Percentiles rank a stretch among this genome's conserved stretches.
Evolutionary conservation across 2,329 filamentous ascomycete genomes (phyloP).

Genomic region (Zalaria obscura): DNA sequence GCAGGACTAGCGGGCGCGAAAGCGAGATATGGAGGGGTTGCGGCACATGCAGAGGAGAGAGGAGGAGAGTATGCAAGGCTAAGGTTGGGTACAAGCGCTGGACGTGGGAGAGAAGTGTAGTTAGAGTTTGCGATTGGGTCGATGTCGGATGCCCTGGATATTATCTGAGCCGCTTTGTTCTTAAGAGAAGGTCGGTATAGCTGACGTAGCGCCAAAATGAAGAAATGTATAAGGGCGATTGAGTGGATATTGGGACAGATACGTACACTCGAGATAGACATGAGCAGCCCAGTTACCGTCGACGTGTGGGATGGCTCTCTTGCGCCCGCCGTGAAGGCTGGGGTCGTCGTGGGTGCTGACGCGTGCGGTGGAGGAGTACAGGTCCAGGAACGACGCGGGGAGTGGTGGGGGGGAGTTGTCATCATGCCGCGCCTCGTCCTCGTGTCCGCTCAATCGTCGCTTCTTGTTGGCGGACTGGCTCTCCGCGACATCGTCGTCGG

Average conservation of each 20-base stretch:
- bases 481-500: slow-evolving; percentile 23
- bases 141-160: slow-evolving; percentile 40
- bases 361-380: slow-evolving; percentile 74
- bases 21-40: slow-evolving; percentile 83
- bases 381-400: slow-evolving; percentile 68
- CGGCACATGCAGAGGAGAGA: slow-evolving; percentile 62
- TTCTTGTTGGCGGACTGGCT: slow-evolving; percentile 6
- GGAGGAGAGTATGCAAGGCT: slow-evolving; percentile 53
- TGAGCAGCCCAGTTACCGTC: slow-evolving; percentile 88
- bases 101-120: slow-evolving; percentile 23
- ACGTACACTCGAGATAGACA: slow-evolving; percentile 81
- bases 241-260: slow-evolving; percentile 2
- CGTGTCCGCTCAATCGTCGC: not conserved
- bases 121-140: slow-evolving; percentile 27
- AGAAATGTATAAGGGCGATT: not conserved
- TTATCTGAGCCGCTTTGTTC: not conserved
- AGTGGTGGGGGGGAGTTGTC: slow-evolving; percentile 37
- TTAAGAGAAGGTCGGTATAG: not conserved
- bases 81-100: not conserved
- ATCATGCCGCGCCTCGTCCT: slow-evolving; percentile 1
- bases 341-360: slow-evolving; percentile 71
- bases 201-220: not conserved
- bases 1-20: slow-evolving; percentile 65
- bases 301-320: slow-evolving; percentile 68
- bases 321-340: slow-evolving; percentile 69